Evolutionary conservation across 1,139 yeast species (phyloP), one percentile per base, ranked within the genome.

Genomic region (Geotrichum reessii): DNA sequence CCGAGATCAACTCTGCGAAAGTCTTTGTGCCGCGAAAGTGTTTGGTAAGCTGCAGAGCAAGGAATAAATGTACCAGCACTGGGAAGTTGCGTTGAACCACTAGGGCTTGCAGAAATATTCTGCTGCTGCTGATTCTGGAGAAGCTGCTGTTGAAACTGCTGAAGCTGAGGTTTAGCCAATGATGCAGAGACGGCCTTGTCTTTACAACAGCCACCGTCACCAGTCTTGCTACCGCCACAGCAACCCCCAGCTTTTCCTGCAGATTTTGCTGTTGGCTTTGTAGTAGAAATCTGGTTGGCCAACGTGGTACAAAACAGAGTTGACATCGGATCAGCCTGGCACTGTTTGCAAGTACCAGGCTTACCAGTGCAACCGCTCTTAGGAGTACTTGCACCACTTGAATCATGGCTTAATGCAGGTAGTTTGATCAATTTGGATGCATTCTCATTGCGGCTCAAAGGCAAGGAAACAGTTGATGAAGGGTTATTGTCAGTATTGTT

Each of bases 291-390:
- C 22, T 65, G 69, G 58, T 81, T 80, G 5, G 96, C 95, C 48
- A 89, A 84, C 0, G 96, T 87, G 0, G 95, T 84, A 74, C 97
- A 90, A 74, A 90, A 90, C 47, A 89, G 75, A 0, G 95, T 88
- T 4, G 93, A 86, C 91, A 89, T 84, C 48, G 96, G 96, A 70
- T 90, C 96, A 60, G 78, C 72, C 67, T 86, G 95, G 73, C 97
- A 91, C 73, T 87, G 95, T 22, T 75, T 74, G 71, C 97, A 91
- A 7, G 91, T 84, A 5, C 96, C 97, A 17, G 97, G 96, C 66
- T 87, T 83, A 0, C 95, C 96, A 0, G 93, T 86, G 71, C 95
- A 88, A n/a, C 83, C 87, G 11, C 72, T 69, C 2, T 65, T 63
- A 58, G 52, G 44, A 9, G 44, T n/a, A 17, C 44, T 37, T 37